These are phyloP conservation scores for Hypoxylon sp. DNA, from an alignment of 2,329 filamentous ascomycete genomes.

Conservation along the genomic window DNA sequence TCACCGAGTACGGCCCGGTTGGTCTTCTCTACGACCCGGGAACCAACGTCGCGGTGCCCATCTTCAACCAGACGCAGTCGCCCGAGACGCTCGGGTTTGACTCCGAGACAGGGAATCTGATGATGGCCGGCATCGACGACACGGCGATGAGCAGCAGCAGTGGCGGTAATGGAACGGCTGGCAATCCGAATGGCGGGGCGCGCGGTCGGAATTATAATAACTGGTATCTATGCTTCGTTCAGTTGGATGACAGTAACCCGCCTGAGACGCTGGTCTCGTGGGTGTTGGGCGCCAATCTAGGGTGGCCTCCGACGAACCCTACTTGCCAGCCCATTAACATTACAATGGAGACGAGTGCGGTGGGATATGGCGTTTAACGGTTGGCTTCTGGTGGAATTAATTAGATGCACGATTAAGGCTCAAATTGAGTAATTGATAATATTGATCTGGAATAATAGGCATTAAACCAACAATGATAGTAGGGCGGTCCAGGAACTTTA, in stretches of 20 bases:
- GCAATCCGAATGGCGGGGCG: not conserved
- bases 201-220: conserved; percentile 28
- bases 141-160: not conserved
- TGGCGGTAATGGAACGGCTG: not conserved
- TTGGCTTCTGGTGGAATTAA: not conserved
- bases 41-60: conserved; percentile 28
- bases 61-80: conserved; percentile 22
- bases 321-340: conserved; percentile 30
- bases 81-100: conserved; percentile 28
- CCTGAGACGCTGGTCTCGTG: conserved; percentile 24
- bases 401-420: not conserved
- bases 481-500: not conserved
- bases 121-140: conserved; percentile 33
- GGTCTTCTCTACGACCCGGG: conserved; percentile 32
- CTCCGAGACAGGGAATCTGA: conserved; percentile 10
- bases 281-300: conserved; percentile 33
- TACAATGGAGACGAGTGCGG: conserved; percentile 22
- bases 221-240: conserved; percentile 28
- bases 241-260: conserved; percentile 1
- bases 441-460: not conserved
- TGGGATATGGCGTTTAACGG: conserved; percentile 20
- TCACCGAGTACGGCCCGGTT: conserved; percentile 14
- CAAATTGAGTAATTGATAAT: not conserved
- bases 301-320: conserved; percentile 33
- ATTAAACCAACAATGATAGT: not conserved